Evolutionary conservation across 345 rosid species (phyloP).

Genomic region (Rubroshorea leprosula): DNA sequence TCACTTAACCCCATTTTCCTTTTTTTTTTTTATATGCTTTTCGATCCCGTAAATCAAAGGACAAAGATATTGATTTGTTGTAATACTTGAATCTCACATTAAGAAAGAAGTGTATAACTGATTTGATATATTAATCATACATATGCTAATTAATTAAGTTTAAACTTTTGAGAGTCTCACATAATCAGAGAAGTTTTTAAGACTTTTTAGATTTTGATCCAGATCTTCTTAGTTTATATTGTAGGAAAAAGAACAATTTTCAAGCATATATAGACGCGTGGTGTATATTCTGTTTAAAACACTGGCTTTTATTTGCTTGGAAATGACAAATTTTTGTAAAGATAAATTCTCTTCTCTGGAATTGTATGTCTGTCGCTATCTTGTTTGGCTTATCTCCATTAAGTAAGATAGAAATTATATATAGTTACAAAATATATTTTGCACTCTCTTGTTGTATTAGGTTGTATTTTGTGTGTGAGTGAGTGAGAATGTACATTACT

Average conservation of each 20-base stretch:
- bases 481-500: neutral
- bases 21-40: neutral
- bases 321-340: constrained; percentile 23
- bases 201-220: too few species aligned
- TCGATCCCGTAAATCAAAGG: neutral
- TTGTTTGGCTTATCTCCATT: constrained; percentile 25
- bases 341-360: constrained; percentile 15
- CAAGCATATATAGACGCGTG: neutral
- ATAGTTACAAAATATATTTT: neutral
- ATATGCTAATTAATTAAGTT: too few species aligned
- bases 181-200: too few species aligned
- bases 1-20: neutral
- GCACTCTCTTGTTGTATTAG: neutral
- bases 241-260: neutral
- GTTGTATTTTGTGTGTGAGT: neutral
- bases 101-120: too few species aligned
- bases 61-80: neutral
- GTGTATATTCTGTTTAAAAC: constrained; percentile 7
- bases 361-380: constrained; percentile 26
- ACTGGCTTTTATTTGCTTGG: constrained; percentile 9
- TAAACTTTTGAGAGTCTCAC: too few species aligned
- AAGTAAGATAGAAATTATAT: constrained; percentile 1
- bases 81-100: too few species aligned
- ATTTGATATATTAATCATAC: too few species aligned
- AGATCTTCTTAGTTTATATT: too few species aligned